These are phyloP conservation scores for Stephanodiscus minutulus DNA, from an alignment of 108 stramenopile genomes.

Conservation along the genomic window DNA sequence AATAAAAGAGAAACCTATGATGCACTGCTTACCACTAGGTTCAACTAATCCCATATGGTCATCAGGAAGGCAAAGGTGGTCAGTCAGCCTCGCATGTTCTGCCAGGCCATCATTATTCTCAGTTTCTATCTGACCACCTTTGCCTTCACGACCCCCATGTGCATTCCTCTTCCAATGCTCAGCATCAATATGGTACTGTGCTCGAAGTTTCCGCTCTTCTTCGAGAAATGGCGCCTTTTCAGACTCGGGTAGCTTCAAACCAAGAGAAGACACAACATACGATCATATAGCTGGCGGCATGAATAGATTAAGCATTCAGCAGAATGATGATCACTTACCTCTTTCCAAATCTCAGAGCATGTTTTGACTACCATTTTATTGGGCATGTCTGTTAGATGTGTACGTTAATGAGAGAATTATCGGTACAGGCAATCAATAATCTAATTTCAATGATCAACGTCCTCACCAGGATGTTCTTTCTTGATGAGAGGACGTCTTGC, in stretches of 20 bases:
- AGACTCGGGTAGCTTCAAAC: conserved; percentile 4
- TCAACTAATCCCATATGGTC: neutral
- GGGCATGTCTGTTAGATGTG: conserved; percentile 1
- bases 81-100: neutral
- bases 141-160: conserved; percentile 6
- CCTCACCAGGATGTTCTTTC: conserved; percentile 21
- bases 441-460: neutral
- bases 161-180: conserved; percentile 20
- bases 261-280: neutral
- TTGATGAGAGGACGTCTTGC: conserved; percentile 43
- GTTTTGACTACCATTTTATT: conserved; percentile 20
- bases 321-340: neutral
- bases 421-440: neutral
- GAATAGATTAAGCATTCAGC: neutral
- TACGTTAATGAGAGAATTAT: neutral
- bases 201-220: conserved; percentile 26
- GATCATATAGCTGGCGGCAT: neutral
- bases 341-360: conserved; percentile 19
- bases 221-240: conserved; percentile 32
- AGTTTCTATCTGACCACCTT: conserved; percentile 2
- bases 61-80: neutral
- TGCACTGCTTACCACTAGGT: neutral
- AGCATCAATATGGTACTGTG: conserved; percentile 23
- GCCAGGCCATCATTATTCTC: conserved; percentile 9
- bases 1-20: neutral